These are phyloP conservation scores for Magnolia kwangsiensis DNA, from an alignment of 164 flowering plant genomes.

Conservation along the genomic window DNA sequence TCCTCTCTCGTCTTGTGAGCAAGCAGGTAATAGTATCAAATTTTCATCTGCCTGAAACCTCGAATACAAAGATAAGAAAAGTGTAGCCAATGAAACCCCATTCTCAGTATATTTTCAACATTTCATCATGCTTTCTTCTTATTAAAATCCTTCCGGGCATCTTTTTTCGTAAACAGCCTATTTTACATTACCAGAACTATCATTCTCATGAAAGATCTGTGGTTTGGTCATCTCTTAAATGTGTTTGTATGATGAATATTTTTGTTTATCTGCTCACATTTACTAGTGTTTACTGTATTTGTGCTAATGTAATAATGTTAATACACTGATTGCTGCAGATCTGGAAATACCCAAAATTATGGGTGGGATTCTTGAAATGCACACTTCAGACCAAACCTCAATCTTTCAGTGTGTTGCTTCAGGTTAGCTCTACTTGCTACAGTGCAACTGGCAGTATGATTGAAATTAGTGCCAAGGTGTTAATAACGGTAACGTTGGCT, in stretches of 20 bases:
- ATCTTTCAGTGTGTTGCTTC: slow-evolving; percentile 83
- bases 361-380: slow-evolving; percentile 99
- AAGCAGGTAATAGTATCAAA: slow-evolving; percentile 60
- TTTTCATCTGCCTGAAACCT: background rate
- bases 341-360: slow-evolving; percentile 94
- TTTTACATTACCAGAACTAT: background rate
- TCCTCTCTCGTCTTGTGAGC: slow-evolving; percentile 88
- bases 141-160: background rate
- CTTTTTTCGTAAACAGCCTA: background rate
- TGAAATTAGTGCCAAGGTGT: background rate
- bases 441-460: background rate
- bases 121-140: background rate
- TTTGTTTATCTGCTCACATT: background rate
- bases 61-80: background rate
- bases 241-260: background rate
- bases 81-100: too few relatives aligned
- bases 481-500: background rate
- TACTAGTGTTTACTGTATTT: background rate
- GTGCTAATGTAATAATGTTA: background rate
- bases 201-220: background rate
- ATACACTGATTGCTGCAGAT: slow-evolving; percentile 48
- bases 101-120: too few relatives aligned
- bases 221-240: background rate
- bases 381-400: slow-evolving; percentile 78
- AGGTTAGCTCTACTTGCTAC: slow-evolving; percentile 43